A percentile compares a stretch with the other conserved stretches of the same genome.
These are phyloP conservation scores for Senna siamea DNA, from an alignment of 306 rosid genomes.

Conservation along the genomic window DNA sequence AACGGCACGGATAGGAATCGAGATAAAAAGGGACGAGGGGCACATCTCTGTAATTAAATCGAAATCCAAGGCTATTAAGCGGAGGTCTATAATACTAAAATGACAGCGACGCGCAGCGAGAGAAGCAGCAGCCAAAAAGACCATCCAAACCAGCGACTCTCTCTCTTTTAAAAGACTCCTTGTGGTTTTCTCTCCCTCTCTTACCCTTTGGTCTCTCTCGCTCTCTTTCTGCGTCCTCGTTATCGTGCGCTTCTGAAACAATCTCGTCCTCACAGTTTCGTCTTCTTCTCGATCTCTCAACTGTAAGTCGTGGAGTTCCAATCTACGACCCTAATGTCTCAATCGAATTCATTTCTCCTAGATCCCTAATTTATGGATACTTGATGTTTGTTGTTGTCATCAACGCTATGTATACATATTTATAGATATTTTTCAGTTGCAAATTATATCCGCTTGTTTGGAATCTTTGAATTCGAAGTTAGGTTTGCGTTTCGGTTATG, in stretches of 20 bases:
- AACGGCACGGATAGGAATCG: constrained; percentile 21
- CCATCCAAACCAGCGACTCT: constrained; percentile 67
- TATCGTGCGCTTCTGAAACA: constrained; percentile 49
- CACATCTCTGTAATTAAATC: constrained; percentile 38
- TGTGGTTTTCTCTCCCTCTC: constrained; percentile 59
- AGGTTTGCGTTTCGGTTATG: constrained; percentile 21
- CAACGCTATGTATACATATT: background rate
- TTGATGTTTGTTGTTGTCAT: constrained; percentile 3
- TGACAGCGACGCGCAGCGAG: constrained; percentile 70
- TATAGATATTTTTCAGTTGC: background rate
- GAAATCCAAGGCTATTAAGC: constrained; percentile 46
- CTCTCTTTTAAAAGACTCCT: constrained; percentile 58
- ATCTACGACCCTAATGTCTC: constrained; percentile 50
- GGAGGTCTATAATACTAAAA: constrained; percentile 33
- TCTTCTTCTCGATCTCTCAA: constrained; percentile 51
- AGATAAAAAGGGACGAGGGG: background rate
- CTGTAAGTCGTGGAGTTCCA: constrained; percentile 51
- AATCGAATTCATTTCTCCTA: constrained; percentile 34
- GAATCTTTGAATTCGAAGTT: background rate
- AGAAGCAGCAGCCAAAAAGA: constrained; percentile 58
- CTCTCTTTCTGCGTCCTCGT: constrained; percentile 37
- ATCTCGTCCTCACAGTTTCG: constrained; percentile 58
- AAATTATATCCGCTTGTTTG: background rate
- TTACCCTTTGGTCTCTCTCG: constrained; percentile 42
- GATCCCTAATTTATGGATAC: constrained; percentile 67